Evolutionary conservation across 176 grass and related monocot species (phyloP).

Genomic region (Hordeum vulgare): DNA sequence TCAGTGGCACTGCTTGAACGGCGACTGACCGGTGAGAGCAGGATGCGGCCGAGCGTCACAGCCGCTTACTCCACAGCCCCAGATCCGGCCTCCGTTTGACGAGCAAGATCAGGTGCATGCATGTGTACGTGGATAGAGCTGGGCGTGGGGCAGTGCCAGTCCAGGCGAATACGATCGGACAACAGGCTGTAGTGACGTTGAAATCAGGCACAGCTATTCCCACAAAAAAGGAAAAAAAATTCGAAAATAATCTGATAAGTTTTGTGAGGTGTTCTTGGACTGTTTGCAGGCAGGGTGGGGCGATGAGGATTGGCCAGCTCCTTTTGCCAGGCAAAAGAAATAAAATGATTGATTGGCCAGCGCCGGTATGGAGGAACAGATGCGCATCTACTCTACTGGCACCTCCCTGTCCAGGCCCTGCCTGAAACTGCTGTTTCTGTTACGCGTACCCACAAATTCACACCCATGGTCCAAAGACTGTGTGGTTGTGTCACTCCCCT

Average conservation of each 20-base stretch:
- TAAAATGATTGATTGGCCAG: conserved; percentile 11
- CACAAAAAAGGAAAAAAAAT: no score
- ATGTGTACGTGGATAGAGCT: neutral
- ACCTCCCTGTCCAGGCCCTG: conserved; percentile 28
- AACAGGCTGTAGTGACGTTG: conserved; percentile 42
- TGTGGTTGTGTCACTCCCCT: neutral
- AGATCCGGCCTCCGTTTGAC: neutral
- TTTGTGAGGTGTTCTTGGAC: neutral
- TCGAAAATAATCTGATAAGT: neutral
- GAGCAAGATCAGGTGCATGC: neutral
- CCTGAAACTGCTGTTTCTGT: neutral
- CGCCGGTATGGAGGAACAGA: conserved; percentile 15
- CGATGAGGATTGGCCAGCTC: neutral
- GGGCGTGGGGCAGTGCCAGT: neutral
- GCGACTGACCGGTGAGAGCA: no score
- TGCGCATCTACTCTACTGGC: conserved; percentile 39
- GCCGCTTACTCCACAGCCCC: neutral
- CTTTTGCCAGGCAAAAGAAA: neutral
- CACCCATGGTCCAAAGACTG: neutral
- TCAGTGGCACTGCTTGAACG: no score
- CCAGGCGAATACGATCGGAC: conserved; percentile 25
- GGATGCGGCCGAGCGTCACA: neutral
- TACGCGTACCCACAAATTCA: neutral
- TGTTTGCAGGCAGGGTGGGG: neutral
- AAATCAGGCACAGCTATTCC: neutral